Conservation (phyloP, 768 basidiomycete genomes). For the Piloderma croceum region DNA sequence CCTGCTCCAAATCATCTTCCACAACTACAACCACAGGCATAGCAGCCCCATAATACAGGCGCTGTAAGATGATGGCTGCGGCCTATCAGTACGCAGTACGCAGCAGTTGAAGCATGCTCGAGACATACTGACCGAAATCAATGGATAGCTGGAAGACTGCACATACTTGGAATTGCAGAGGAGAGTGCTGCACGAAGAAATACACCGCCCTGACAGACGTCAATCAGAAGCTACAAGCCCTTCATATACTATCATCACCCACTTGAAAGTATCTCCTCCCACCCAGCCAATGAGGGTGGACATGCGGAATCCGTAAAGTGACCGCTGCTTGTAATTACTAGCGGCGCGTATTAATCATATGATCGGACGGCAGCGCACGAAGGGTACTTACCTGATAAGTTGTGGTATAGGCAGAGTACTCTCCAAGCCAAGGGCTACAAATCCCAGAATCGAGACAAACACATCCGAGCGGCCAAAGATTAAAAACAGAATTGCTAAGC, state of each 20-base stretch:
- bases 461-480: slow-evolving; percentile 60
- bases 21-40: slow-evolving; percentile 49
- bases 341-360: too few species aligned
- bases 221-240: background rate
- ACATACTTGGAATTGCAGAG: slow-evolving; percentile 78
- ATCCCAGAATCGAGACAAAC: slow-evolving; percentile 64
- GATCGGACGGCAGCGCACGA: slow-evolving; percentile 1
- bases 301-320: slow-evolving; percentile 78
- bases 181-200: slow-evolving; percentile 69
- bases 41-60: slow-evolving; percentile 66
- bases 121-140: slow-evolving; percentile 56
- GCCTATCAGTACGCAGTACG: slow-evolving; percentile 6
- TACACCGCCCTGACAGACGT: slow-evolving; percentile 55
- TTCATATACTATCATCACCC: slow-evolving; percentile 14
- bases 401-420: slow-evolving; percentile 86
- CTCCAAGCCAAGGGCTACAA: slow-evolving; percentile 74
- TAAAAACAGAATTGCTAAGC: slow-evolving; percentile 67
- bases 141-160: slow-evolving; percentile 79
- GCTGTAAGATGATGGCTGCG: slow-evolving; percentile 66
- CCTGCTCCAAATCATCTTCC: slow-evolving; percentile 70
- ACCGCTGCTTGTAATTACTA: slow-evolving; percentile 75
- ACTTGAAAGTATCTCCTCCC: slow-evolving; percentile 86
- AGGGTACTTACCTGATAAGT: slow-evolving; percentile 56
- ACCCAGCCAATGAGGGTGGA: slow-evolving; percentile 81
- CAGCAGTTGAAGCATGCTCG: slow-evolving; percentile 1